These are phyloP conservation scores for Syzygium jambos DNA, from an alignment of 345 rosid species.

Conservation along the genomic window DNA sequence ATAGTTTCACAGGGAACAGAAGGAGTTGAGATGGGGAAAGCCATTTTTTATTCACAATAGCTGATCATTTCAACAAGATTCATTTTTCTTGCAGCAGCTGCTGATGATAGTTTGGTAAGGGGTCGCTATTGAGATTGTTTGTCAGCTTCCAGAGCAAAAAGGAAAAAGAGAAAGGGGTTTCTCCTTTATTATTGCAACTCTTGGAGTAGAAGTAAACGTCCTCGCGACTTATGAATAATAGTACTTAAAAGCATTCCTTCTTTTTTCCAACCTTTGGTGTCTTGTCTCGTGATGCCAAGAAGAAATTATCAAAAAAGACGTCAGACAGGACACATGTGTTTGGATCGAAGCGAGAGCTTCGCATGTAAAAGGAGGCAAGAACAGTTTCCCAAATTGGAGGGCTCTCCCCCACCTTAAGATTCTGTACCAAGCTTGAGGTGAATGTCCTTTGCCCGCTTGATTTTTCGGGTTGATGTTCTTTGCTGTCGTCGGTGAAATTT, in stretches of 20 bases:
- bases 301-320: not conserved
- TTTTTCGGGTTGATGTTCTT: not conserved
- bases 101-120: not conserved
- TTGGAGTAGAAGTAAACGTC: not conserved
- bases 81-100: not conserved
- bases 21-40: not conserved
- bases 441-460: not conserved
- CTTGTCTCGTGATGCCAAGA: not conserved
- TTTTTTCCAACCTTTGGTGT: not conserved
- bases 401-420: not conserved
- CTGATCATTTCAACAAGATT: not conserved
- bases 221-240: not conserved
- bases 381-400: not conserved
- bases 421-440: not conserved
- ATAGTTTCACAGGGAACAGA: not conserved
- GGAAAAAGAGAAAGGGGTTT: not conserved
- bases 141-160: not conserved
- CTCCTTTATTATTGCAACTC: not conserved
- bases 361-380: not conserved
- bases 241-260: not conserved
- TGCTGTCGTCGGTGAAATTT: not conserved
- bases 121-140: not conserved
- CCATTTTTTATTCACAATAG: not conserved
- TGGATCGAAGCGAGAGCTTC: not conserved
- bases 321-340: not conserved